phyloP scores from a whole-genome alignment of 2,329 filamentous ascomycete genomes.

The Talaromyces pinophilus region DNA sequence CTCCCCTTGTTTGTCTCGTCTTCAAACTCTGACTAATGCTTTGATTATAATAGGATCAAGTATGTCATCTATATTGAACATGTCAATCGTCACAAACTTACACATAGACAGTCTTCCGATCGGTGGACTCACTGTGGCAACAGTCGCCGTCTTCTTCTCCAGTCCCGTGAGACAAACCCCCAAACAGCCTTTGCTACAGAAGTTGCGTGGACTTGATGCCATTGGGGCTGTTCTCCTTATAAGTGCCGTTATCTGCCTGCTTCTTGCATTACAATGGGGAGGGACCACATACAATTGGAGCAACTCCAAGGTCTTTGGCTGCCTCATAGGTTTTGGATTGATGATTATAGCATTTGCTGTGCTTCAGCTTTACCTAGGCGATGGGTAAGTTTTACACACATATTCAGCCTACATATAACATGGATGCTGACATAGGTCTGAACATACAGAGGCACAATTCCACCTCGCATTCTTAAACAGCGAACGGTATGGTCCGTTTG shows the following conservation, averaged over 20 bases:
- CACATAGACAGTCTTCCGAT: conserved; percentile 26
- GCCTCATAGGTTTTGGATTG: conserved; percentile 55
- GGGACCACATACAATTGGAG: conserved; percentile 49
- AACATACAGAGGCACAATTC: conserved; percentile 42
- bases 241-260: conserved; percentile 47
- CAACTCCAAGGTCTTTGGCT: conserved; percentile 47
- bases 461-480: conserved; percentile 47
- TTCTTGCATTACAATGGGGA: conserved; percentile 54
- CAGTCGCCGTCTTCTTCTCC: conserved; percentile 36
- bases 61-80: too few relatives aligned
- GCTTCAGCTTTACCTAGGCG: conserved; percentile 41
- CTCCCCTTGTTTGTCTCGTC: conserved; percentile 21
- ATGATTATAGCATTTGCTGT: conserved; percentile 46
- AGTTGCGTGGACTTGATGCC: conserved; percentile 40
- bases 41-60: too few relatives aligned
- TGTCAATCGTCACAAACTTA: too few relatives aligned
- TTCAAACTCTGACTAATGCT: too few relatives aligned
- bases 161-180: conserved; percentile 33
- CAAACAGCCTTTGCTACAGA: conserved; percentile 26
- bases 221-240: conserved; percentile 51
- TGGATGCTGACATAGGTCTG: neutral
- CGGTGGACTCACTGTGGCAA: conserved; percentile 35
- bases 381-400: conserved; percentile 24
- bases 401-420: too few relatives aligned
- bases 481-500: conserved; percentile 46